Percentiles rank a stretch among this genome's conserved stretches.
phyloP scores from a whole-genome alignment of 768 basidiomycete species.

The Suillus sp. region DNA sequence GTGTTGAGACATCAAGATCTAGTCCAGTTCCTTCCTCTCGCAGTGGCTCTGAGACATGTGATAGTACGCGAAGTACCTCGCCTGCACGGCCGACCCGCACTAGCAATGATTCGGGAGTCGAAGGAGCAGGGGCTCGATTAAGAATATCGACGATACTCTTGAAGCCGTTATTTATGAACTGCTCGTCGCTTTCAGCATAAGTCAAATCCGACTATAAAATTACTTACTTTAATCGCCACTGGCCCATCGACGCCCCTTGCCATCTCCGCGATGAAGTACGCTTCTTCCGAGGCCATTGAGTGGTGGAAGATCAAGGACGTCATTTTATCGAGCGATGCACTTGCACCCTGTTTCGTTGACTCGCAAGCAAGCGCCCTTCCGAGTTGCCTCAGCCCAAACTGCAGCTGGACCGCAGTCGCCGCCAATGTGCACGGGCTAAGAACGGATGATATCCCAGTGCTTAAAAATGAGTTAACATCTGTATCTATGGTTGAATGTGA shows the following conservation, averaged over 20 bases:
- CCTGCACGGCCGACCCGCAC: constrained; percentile 56
- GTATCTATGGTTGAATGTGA: constrained; percentile 27
- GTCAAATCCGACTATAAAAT: background rate
- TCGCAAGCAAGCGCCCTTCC: constrained; percentile 67
- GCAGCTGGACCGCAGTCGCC: constrained; percentile 78
- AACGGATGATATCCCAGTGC: constrained; percentile 64
- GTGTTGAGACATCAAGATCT: constrained; percentile 45
- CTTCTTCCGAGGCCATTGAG: constrained; percentile 76
- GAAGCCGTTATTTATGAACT: constrained; percentile 80
- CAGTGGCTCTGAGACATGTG: constrained; percentile 68
- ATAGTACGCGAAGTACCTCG: constrained; percentile 69
- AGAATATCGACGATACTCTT: constrained; percentile 63
- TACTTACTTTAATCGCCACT: constrained; percentile 66
- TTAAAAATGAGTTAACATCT: constrained; percentile 52
- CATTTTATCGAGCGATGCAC: constrained; percentile 64
- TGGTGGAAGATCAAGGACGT: constrained; percentile 70
- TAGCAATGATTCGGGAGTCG: constrained; percentile 32
- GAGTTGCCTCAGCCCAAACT: constrained; percentile 73
- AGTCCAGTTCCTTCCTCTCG: constrained; percentile 52
- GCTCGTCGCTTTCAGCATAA: background rate
- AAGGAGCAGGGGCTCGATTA: constrained; percentile 30
- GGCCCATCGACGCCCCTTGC: constrained; percentile 64
- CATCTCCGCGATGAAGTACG: constrained; percentile 84
- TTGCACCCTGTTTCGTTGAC: constrained; percentile 51
- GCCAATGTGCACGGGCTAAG: constrained; percentile 85